Evolutionary conservation across 2,329 filamentous ascomycete species (phyloP).

Genomic region (Plectosphaerella plurivora): DNA sequence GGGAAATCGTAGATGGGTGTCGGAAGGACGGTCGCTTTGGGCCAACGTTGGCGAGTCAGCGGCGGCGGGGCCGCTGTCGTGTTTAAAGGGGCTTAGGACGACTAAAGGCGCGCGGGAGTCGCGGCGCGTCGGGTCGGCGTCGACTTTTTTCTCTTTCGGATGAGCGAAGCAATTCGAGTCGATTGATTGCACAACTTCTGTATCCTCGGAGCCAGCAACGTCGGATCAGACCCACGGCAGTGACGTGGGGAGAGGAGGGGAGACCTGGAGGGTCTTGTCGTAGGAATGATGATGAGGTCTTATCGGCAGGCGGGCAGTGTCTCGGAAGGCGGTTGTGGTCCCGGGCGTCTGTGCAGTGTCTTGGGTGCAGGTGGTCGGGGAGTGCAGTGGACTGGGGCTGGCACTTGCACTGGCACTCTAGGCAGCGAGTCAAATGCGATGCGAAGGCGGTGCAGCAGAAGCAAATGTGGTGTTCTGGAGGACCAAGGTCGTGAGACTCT

Average conservation of each 20-base stretch:
- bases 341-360: not conserved
- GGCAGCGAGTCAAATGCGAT: too few species aligned
- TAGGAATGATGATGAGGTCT: not conserved
- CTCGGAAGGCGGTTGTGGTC: not conserved
- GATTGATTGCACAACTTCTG: not conserved
- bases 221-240: not conserved
- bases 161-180: too few species aligned
- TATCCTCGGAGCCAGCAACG: not conserved
- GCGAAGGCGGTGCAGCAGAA: not conserved
- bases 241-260: not conserved
- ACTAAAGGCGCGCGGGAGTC: too few species aligned
- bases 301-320: not conserved
- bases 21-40: not conserved
- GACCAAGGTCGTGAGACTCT: not conserved
- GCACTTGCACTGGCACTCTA: too few species aligned
- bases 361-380: not conserved
- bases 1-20: not conserved
- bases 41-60: not conserved
- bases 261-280: not conserved
- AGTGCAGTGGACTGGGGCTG: too few species aligned
- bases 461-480: not conserved
- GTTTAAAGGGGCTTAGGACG: too few species aligned
- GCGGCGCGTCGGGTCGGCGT: too few species aligned
- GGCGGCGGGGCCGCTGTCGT: too few species aligned
- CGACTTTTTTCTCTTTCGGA: too few species aligned